Conservation (phyloP, 371 early-diverging fungal genomes). For the Apophysomyces elegans region DNA sequence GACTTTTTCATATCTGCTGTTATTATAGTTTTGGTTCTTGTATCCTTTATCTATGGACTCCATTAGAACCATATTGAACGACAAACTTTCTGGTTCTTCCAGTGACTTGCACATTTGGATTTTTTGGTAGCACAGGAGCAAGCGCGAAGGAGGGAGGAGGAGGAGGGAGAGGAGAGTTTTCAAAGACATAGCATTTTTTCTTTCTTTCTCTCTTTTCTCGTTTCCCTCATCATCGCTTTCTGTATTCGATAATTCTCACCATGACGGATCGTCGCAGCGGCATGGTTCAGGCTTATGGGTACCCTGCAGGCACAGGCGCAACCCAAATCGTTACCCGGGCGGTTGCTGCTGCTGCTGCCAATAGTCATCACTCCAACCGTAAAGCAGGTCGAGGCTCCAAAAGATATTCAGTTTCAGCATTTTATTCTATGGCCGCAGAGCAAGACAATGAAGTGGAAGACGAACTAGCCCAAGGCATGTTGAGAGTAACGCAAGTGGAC, state of each 20-base stretch:
- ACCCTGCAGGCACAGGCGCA: conserved; percentile 31
- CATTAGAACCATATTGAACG: background rate
- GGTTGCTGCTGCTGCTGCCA: conserved; percentile 54
- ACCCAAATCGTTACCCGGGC: conserved; percentile 44
- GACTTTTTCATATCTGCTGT: no score
- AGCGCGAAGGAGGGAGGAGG: conserved; percentile 7
- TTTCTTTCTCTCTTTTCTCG: background rate
- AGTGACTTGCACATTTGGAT: conserved; percentile 11
- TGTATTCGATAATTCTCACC: conserved; percentile 3
- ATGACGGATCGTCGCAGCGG: conserved; percentile 45
- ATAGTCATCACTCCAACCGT: conserved; percentile 37
- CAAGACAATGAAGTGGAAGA: conserved; percentile 95
- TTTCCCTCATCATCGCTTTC: background rate
- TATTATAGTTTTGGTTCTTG: no score
- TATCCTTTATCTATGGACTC: no score
- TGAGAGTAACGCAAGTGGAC: background rate
- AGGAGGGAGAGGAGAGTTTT: background rate
- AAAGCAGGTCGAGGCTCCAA: conserved; percentile 52
- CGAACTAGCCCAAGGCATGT: conserved; percentile 76
- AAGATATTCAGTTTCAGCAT: conserved; percentile 87
- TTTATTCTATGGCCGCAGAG: conserved; percentile 96
- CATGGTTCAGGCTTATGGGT: conserved; percentile 55
- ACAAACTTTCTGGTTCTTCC: background rate
- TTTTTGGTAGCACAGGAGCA: conserved; percentile 10
- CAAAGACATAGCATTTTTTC: background rate